phyloP scores from a whole-genome alignment of 1,284 basidiomycete genomes.

The Neonothopanus nambi region DNA sequence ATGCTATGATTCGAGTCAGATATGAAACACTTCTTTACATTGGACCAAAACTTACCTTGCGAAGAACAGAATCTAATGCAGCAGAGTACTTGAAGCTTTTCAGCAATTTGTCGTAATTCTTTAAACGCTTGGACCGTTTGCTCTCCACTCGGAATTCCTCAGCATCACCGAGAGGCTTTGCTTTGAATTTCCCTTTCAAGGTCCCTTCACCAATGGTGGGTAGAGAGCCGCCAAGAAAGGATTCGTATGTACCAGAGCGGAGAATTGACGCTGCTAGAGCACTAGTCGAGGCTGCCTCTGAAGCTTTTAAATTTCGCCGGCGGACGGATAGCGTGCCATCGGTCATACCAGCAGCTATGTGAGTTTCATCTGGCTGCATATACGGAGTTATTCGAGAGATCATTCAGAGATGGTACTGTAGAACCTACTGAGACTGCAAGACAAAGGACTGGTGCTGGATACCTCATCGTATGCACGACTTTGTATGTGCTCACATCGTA shows the following conservation, averaged over 20 bases:
- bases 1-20: constrained; percentile 44
- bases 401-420: constrained; percentile 13
- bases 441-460: constrained; percentile 90
- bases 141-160: constrained; percentile 80
- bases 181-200: constrained; percentile 52
- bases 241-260: constrained; percentile 67
- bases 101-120: constrained; percentile 87
- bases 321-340: constrained; percentile 94
- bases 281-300: constrained; percentile 50
- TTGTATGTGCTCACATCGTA: constrained; percentile 95
- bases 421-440: constrained; percentile 83
- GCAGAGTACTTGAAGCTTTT: constrained; percentile 96
- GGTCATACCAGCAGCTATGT: constrained; percentile 94
- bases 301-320: constrained; percentile 76
- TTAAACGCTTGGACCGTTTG: constrained; percentile 71
- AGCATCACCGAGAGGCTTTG: constrained; percentile 50
- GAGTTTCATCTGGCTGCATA: constrained; percentile 92
- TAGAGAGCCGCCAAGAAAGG: constrained; percentile 65
- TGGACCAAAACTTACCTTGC: constrained; percentile 56
- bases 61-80: constrained; percentile 87
- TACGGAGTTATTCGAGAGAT: neutral
- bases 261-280: constrained; percentile 46
- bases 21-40: neutral
- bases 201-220: constrained; percentile 57
- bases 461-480: constrained; percentile 98